phyloP scores from a whole-genome alignment of 108 stramenopile genomes.

The Conticribra guillardii region DNA sequence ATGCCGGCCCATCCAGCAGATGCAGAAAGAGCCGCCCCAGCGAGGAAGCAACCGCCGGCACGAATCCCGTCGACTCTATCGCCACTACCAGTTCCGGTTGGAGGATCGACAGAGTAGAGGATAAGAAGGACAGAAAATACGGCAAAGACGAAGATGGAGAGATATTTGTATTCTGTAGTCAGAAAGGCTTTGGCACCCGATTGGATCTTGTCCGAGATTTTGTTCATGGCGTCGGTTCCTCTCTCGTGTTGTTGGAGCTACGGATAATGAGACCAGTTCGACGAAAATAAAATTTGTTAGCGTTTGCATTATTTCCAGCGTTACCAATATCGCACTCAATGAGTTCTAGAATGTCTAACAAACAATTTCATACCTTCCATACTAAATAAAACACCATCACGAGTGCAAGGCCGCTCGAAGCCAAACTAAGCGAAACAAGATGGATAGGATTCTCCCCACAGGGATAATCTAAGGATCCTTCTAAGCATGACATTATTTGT shows the following conservation, averaged over 20 bases:
- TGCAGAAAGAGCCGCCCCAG: slow-evolving; percentile 71
- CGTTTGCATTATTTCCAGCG: no score
- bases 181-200: slow-evolving; percentile 92
- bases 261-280: slow-evolving; percentile 5
- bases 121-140: slow-evolving; percentile 34
- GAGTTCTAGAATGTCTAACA: no score
- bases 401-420: slow-evolving; percentile 50
- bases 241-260: slow-evolving; percentile 58
- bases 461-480: slow-evolving; percentile 20
- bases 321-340: no score
- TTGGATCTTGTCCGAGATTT: slow-evolving; percentile 58
- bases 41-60: slow-evolving; percentile 82
- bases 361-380: slow-evolving; percentile 46
- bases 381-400: slow-evolving; percentile 59
- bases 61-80: slow-evolving; percentile 73
- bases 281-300: slow-evolving; percentile 5
- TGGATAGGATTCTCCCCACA: slow-evolving; percentile 53
- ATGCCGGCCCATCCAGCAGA: slow-evolving; percentile 85
- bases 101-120: neutral
- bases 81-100: neutral
- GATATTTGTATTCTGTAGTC: slow-evolving; percentile 91
- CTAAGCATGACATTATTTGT: neutral
- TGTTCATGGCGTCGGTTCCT: slow-evolving; percentile 75
- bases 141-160: slow-evolving; percentile 77
- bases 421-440: slow-evolving; percentile 56